Percentiles rank a stretch among this genome's conserved stretches.
Evolutionary conservation across 208 protist species (phyloP).

Genomic region (Zelonia costaricensis): DNA sequence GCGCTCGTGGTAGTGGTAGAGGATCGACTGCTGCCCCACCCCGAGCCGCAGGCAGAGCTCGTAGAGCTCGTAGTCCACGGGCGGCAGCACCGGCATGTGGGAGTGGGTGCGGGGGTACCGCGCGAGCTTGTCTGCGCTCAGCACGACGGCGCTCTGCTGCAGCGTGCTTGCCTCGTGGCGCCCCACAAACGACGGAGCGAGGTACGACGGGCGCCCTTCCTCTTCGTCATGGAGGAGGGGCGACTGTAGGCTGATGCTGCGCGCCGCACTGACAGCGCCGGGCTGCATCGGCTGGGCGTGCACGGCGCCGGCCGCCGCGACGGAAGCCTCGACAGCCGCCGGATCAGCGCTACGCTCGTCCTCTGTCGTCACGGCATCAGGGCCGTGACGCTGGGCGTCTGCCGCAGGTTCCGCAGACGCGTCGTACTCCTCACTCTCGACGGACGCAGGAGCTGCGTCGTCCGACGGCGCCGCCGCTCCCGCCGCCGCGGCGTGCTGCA

Average conservation of each 20-base stretch:
- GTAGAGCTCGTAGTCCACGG: constrained; percentile 85
- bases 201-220: constrained; percentile 43
- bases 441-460: neutral
- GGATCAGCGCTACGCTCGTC: neutral
- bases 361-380: neutral
- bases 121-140: constrained; percentile 67
- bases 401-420: neutral
- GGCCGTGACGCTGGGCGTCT: neutral
- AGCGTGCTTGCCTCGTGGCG: constrained; percentile 43
- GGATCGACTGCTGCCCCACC: constrained; percentile 37
- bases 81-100: constrained; percentile 54
- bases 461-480: neutral
- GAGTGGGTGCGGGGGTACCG: constrained; percentile 56
- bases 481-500: constrained; percentile 21
- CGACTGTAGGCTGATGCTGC: constrained; percentile 43
- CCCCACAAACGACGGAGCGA: constrained; percentile 61
- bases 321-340: neutral
- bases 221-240: constrained; percentile 61
- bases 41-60: constrained; percentile 69
- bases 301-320: constrained; percentile 5
- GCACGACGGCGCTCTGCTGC: constrained; percentile 18
- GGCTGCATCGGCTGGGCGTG: constrained; percentile 23
- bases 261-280: constrained; percentile 10
- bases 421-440: constrained; percentile 7
- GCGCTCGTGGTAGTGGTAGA: constrained; percentile 78